Percentiles rank a stretch among this genome's conserved stretches.
Evolutionary conservation across 2,329 filamentous ascomycete species (phyloP).

Genomic region (Curvularia verruculosa): DNA sequence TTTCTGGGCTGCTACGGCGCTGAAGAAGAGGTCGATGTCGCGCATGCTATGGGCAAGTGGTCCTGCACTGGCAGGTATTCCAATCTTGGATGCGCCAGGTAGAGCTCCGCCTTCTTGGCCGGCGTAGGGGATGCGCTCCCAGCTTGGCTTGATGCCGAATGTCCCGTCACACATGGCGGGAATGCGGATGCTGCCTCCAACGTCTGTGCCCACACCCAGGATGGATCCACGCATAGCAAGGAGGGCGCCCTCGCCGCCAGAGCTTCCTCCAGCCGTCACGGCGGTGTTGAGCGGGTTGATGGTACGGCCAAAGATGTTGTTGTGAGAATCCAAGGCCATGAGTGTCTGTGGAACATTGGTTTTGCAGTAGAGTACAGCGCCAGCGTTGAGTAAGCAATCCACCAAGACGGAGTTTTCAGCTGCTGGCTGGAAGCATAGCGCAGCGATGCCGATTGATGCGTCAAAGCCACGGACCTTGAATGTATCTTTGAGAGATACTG

Average conservation of each 20-base stretch:
- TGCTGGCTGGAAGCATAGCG: slow-evolving; percentile 52
- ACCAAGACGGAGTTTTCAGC: slow-evolving; percentile 51
- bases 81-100: slow-evolving; percentile 55
- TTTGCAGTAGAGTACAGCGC: slow-evolving; percentile 60
- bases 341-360: slow-evolving; percentile 63
- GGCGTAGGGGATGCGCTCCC: slow-evolving; percentile 58
- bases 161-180: slow-evolving; percentile 59
- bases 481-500: slow-evolving; percentile 57
- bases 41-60: slow-evolving; percentile 56
- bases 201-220: slow-evolving; percentile 61
- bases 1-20: slow-evolving; percentile 59
- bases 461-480: slow-evolving; percentile 57
- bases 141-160: slow-evolving; percentile 56
- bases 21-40: slow-evolving; percentile 61
- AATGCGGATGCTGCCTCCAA: slow-evolving; percentile 61
- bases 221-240: slow-evolving; percentile 56
- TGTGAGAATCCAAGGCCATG: slow-evolving; percentile 60
- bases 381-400: slow-evolving; percentile 51
- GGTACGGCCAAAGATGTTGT: slow-evolving; percentile 56
- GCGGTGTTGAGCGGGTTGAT: slow-evolving; percentile 57
- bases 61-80: slow-evolving; percentile 53
- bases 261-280: slow-evolving; percentile 60
- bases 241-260: slow-evolving; percentile 61
- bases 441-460: slow-evolving; percentile 51
- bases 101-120: slow-evolving; percentile 58